phyloP scores from a whole-genome alignment of 139 green algal genomes.

The Ulvella scutata region DNA sequence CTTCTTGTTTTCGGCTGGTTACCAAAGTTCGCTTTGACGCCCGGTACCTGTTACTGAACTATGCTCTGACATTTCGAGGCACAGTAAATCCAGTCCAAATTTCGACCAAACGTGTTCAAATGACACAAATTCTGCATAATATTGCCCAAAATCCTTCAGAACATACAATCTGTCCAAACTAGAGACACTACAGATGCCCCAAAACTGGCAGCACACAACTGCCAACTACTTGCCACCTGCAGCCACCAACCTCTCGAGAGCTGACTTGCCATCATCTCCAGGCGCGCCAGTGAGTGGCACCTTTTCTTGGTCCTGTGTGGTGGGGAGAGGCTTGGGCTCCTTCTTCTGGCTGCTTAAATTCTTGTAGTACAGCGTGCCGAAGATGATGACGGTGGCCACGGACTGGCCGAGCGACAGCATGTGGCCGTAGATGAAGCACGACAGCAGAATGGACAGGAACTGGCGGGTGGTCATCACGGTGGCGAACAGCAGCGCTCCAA shows the following conservation, averaged over 20 bases:
- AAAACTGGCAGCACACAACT: no score
- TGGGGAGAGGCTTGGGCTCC: neutral
- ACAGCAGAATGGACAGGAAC: constrained; percentile 80
- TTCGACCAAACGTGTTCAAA: no score
- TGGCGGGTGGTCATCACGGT: constrained; percentile 88
- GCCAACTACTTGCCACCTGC: no score
- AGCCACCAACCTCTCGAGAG: neutral
- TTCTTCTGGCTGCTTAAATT: constrained; percentile 23
- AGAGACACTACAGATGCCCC: no score
- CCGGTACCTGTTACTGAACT: no score
- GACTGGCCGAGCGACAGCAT: constrained; percentile 48
- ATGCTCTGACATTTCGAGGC: no score
- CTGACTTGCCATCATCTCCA: neutral
- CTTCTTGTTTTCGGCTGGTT: no score
- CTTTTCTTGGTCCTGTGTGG: neutral
- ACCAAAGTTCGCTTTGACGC: no score
- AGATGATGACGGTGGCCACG: constrained; percentile 32
- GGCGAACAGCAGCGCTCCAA: constrained; percentile 82
- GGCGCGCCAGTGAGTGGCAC: constrained; percentile 4
- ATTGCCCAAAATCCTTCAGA: no score
- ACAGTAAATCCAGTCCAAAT: no score
- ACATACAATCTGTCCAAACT: no score
- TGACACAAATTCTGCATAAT: no score
- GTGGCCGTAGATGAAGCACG: constrained; percentile 59
- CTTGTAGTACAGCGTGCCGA: constrained; percentile 47